Evolutionary conservation across 352 stramenopile species (phyloP).

Genomic region (Pythium monospermum): DNA sequence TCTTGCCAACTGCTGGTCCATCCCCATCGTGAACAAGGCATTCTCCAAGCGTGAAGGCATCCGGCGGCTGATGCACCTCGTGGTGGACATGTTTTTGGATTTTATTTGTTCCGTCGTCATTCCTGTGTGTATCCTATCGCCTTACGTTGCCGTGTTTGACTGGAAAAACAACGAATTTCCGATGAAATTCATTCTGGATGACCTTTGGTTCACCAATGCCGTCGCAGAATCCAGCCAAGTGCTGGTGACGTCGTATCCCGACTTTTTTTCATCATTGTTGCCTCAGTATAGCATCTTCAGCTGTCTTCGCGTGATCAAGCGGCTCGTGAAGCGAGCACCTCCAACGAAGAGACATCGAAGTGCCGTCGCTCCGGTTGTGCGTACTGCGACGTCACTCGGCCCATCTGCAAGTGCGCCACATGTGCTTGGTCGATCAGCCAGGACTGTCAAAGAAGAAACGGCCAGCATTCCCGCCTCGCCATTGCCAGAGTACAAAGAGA

Average conservation of each 20-base stretch:
- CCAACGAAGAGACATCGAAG: not conserved
- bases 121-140: slow-evolving; percentile 9
- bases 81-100: slow-evolving; percentile 7
- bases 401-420: too few species aligned
- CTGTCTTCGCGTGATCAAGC: slow-evolving; percentile 10
- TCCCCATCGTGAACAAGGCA: not conserved
- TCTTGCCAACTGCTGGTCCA: slow-evolving; percentile 10
- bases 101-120: slow-evolving; percentile 10
- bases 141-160: slow-evolving; percentile 8
- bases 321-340: not conserved
- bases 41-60: not conserved
- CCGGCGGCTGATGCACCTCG: not conserved
- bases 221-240: slow-evolving; percentile 8
- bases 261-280: slow-evolving; percentile 10
- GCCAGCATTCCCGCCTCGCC: not conserved
- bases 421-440: not conserved
- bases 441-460: not conserved
- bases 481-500: not conserved
- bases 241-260: slow-evolving; percentile 9
- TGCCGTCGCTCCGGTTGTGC: not conserved
- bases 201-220: slow-evolving; percentile 13
- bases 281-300: slow-evolving; percentile 12
- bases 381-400: not conserved
- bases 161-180: slow-evolving; percentile 1
- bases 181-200: not conserved